Evolutionary conservation across 2,329 filamentous ascomycete genomes (phyloP), one percentile per base, ranked within the genome.

Genomic region (Phaeosphaeria sp.): DNA sequence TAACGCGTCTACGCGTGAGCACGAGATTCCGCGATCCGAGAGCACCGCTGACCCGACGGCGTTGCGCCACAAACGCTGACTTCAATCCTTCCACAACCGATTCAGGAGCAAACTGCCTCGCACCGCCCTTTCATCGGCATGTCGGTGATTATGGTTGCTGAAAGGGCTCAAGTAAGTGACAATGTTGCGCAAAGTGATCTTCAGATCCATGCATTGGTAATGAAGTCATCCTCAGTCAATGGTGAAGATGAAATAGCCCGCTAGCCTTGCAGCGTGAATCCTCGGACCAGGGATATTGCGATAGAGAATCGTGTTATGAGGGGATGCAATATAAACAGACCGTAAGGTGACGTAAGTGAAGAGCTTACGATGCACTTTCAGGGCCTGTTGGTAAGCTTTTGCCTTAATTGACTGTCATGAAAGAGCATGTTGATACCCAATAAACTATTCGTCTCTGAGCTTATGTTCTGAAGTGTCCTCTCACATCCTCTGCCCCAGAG

Each of bases 1-100:
- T 43, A 44, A 43, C 49, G 20, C 22, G 23, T 18, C 21, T 11
- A n/a, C 49, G 49, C 39, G 49, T 27, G 18, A 21, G 17, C 49
- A 52, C 49, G 39, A 20, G 22, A 36, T n/a, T 33, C 36, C 23
- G 27, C 46, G 46, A 27, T 44, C 49, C 49, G 47, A 50, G 47
- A 30, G 17, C 23, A 50, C 23, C 47, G 33, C 27, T 36, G 21
- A 21, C 20, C 47, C 47, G 33, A 17, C 36, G 21, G n/a, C 30
- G 7, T 11, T 17, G 21, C 47, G 47, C 47, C 47, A 50, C 47
- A 41, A 18, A 21, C 41, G 10, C 30, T 41, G 17, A 18, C 20
- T 6, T 11, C n/a, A 50, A 15, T 50, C 47, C 47, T 23, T 39
- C 17, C 15, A 9, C 22, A 3, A n/a, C 46, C 25, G 20, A 18